Percentiles rank a stretch among this genome's conserved stretches.
Evolutionary conservation across 495 filamentous ascomycete species (phyloP).

Genomic region (Beverwykella pulmonaria): DNA sequence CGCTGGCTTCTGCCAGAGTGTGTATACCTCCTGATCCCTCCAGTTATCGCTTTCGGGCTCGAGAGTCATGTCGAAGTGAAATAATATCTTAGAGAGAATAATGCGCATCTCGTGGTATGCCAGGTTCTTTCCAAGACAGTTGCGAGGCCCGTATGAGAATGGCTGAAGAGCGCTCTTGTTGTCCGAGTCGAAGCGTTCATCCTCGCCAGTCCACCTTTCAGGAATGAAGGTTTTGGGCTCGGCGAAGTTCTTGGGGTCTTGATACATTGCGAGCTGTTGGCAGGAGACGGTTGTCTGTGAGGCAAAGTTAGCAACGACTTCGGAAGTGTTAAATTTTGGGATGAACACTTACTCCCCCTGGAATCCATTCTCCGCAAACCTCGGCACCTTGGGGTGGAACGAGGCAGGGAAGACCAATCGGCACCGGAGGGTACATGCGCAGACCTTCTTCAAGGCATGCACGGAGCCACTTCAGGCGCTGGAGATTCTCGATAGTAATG

Average conservation of each 20-base stretch:
- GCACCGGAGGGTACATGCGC: slow-evolving; percentile 33
- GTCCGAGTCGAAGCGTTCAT: slow-evolving; percentile 35
- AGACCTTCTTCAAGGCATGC: slow-evolving; percentile 37
- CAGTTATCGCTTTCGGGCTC: slow-evolving; percentile 37
- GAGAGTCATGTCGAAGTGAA: slow-evolving; percentile 26
- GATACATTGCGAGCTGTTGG: slow-evolving; percentile 11
- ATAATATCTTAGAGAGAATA: slow-evolving; percentile 18
- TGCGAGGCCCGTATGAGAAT: slow-evolving; percentile 39
- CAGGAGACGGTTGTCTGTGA: slow-evolving; percentile 43
- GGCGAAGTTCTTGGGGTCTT: slow-evolving; percentile 29
- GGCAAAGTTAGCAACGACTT: not conserved
- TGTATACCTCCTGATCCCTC: slow-evolving; percentile 37
- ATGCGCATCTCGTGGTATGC: slow-evolving; percentile 29
- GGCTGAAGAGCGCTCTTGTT: slow-evolving; percentile 36
- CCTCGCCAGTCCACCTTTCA: slow-evolving; percentile 38
- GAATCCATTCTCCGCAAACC: slow-evolving; percentile 46
- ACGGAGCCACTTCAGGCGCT: slow-evolving; percentile 35
- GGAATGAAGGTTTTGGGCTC: slow-evolving; percentile 12
- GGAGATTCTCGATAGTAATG: slow-evolving; percentile 50
- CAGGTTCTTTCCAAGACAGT: slow-evolving; percentile 42
- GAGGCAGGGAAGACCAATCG: slow-evolving; percentile 36
- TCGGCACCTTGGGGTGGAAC: slow-evolving; percentile 48
- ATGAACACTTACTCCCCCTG: slow-evolving; percentile 41
- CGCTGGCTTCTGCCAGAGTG: slow-evolving; percentile 51
- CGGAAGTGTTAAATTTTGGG: not conserved